Percentiles rank a stretch among this genome's conserved stretches.
Conservation (phyloP, 2,329 filamentous ascomycete species). For the Xylaria sp. region DNA sequence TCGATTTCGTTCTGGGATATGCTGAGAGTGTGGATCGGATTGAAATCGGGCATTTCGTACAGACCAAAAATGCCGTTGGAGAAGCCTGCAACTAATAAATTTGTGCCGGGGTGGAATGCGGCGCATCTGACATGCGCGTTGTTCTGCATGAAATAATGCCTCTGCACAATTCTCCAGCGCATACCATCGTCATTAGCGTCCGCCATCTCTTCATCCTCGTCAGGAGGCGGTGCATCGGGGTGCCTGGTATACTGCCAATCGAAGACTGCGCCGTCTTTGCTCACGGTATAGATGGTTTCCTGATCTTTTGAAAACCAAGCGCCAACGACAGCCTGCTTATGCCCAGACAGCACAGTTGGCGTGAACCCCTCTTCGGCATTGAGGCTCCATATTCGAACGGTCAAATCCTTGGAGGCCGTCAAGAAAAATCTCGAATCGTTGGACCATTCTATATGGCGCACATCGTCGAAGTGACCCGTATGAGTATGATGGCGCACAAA, state of each 20-base stretch:
- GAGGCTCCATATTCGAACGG: constrained; percentile 93
- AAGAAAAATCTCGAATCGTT: constrained; percentile 95
- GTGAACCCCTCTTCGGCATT: constrained; percentile 87
- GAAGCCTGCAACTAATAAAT: constrained; percentile 95
- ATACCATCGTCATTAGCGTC: constrained; percentile 72
- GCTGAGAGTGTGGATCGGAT: constrained; percentile 89
- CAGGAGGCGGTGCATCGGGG: constrained; percentile 62
- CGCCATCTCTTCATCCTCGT: constrained; percentile 69
- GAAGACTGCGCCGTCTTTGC: constrained; percentile 96
- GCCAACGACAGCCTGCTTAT: constrained; percentile 88
- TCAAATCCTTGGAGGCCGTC: constrained; percentile 90
- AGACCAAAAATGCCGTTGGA: constrained; percentile 93
- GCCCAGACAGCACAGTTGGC: constrained; percentile 89
- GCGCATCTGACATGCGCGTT: constrained; percentile 88
- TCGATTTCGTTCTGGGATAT: constrained; percentile 98
- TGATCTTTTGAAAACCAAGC: constrained; percentile 98
- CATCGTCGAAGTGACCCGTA: constrained; percentile 86
- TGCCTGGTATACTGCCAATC: constrained; percentile 84
- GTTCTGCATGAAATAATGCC: constrained; percentile 94
- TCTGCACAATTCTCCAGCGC: constrained; percentile 90
- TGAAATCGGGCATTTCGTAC: constrained; percentile 96
- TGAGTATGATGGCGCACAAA: constrained; percentile 90
- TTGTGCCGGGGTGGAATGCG: constrained; percentile 86
- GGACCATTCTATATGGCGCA: constrained; percentile 92
- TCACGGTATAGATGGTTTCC: constrained; percentile 94